Base-by-base conservation (phyloP, 768 basidiomycete species). In the Tricholoma sp. region DNA sequence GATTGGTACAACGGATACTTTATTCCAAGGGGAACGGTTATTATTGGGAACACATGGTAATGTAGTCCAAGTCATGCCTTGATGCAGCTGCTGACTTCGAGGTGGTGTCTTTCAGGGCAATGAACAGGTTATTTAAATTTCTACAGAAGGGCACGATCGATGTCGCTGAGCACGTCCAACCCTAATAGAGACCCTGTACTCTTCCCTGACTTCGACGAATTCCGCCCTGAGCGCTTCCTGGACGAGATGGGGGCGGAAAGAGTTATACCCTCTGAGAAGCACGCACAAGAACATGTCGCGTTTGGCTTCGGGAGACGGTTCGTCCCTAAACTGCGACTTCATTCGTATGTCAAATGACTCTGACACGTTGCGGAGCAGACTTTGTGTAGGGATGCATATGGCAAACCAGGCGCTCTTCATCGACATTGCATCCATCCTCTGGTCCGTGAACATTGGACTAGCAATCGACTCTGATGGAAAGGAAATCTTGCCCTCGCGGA, bases 231-330 rank as follows among this genome's bases (percentile, higher is more conserved):
- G 19, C 54, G 54, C 11, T 55, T 55, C 39, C n/a, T 55, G 14
- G 29, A 55, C 21, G 54, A 39, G 4, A 27, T 21, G 1, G 54
- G n/a, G n/a, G 27, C 21, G 5, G n/a, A 22, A 11, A 45, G 4
- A 4, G 8, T 29, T 8, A 4, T 8, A 4, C 29, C 29, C 3
- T 8, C 54, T 9, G 54, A 55, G 7, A 37, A 45, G 41, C 37
- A 41, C 18, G 27, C 54, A 22, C 7, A 22, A 41, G 54, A 41
- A 11, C 54, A 55, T 31, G 29, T 19, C 19, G 29, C 54, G 10
- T 55, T 45, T 37, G 54, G 54, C 29, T 55, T 55, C 29, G 54
- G 54, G 29, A 43, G 54, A 24, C 54, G 54, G 54, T 55, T 19
- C n/a, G 54, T 37, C n/a, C n/a, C n/a, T n/a, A n/a, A n/a, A 37